Base-by-base conservation (phyloP, 73 alveolate species). In the Tetrahymena thermophila region DNA sequence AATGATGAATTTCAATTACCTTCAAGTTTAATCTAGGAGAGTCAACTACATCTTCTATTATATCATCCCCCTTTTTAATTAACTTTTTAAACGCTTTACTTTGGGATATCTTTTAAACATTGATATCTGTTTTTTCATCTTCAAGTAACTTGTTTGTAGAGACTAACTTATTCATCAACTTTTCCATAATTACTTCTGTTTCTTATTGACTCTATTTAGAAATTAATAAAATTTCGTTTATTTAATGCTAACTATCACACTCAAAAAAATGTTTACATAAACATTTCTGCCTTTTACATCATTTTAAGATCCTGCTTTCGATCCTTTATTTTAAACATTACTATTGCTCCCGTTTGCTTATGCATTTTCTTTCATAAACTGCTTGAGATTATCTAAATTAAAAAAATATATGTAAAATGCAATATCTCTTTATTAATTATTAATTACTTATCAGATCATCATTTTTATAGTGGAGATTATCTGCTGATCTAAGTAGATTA, bases 141-240 rank as follows among this genome's bases (percentile, higher is more conserved):
- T 97, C 98, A 40, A 97, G 93, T 85, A 94, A 85, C 93, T 96
- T 98, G 21, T 98, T 99, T 93, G 96, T 95, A 8, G 98, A 96
- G 13, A 98, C 98, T 3, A 98, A 94, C 83, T 97, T 89, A 83
- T 97, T 97, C 99, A 98, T 98, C 55, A 98, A 97, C 31, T 98
- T 98, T 96, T 98, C 99, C 99, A 98, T 97, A 15, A 98, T 96
- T 19, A 96, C 96, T 94, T 98, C 99, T 13, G 98, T 98, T 95
- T 98, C 98, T 84, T 96, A 98, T 83, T 98, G 57, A 71, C 89
- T 71, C 89, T 71, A 4, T 71, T 25, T 71, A 7, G 6, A 71
- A 50, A 15, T 50, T 50, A 8, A 8, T 11, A 21, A 4, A 23
- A 56, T 56, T 56, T 10, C 7, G 14, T 25, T 56, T 4, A 9